phyloP scores from a whole-genome alignment of 2,329 filamentous ascomycete genomes.

The Xylogone sp. region DNA sequence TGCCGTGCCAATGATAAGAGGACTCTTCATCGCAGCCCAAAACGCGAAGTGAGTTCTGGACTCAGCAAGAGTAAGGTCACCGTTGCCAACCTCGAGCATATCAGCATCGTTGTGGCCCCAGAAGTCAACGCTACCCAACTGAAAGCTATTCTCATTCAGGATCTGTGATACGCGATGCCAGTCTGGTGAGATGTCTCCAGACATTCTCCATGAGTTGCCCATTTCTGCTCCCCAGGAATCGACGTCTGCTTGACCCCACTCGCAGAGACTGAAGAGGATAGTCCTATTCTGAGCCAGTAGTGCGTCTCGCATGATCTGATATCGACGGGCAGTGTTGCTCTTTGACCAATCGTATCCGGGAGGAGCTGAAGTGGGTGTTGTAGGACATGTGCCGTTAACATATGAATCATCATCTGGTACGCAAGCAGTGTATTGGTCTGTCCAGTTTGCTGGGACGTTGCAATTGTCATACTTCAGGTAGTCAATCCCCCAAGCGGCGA shows the following conservation, averaged over 20 bases:
- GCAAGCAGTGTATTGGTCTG: conserved; percentile 34
- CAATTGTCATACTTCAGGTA: conserved; percentile 60
- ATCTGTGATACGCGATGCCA: conserved; percentile 30
- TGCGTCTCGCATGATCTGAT: conserved; percentile 47
- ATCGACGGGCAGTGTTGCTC: conserved; percentile 44
- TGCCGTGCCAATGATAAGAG: conserved; percentile 21
- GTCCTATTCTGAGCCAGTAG: conserved; percentile 38
- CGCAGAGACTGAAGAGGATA: conserved; percentile 49
- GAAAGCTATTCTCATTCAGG: conserved; percentile 33
- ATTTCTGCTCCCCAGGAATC: conserved; percentile 45
- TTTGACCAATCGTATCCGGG: conserved; percentile 45
- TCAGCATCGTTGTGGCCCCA: conserved; percentile 28
- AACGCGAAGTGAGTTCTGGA: conserved; percentile 32
- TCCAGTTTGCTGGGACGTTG: conserved; percentile 34
- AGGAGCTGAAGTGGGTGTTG: conserved; percentile 33
- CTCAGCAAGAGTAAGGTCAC: conserved; percentile 29
- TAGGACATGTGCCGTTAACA: conserved; percentile 37
- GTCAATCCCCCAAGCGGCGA: conserved; percentile 55
- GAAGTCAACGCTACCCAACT: conserved; percentile 31
- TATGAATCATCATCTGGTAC: conserved; percentile 32
- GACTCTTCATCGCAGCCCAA: conserved; percentile 22
- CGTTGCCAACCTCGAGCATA: conserved; percentile 21
- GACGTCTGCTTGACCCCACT: conserved; percentile 49
- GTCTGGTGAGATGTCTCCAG: conserved; percentile 35
- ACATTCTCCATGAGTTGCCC: conserved; percentile 45